Percentiles rank a stretch among this genome's conserved stretches.
phyloP scores from a whole-genome alignment of 164 flowering plant genomes.

The Aristolochia californica region DNA sequence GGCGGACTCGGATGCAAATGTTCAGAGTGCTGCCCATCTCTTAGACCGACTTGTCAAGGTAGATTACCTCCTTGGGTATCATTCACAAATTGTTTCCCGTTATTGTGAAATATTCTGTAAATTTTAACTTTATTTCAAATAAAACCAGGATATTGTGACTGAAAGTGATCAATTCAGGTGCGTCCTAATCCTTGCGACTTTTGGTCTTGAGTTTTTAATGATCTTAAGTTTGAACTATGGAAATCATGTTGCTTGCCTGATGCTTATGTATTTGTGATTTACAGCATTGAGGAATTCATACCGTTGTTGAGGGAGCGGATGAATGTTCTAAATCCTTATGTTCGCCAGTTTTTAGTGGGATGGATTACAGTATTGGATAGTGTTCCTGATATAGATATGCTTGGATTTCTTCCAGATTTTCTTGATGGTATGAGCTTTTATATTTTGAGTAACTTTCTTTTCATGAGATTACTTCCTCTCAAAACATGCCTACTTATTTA shows the following conservation, averaged over 20 bases:
- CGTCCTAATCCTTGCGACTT: conserved; percentile 4
- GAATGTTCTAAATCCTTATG: conserved; percentile 85
- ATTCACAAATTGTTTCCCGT: not conserved
- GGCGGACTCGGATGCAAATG: conserved; percentile 94
- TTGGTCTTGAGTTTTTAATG: conserved; percentile 4
- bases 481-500: not conserved
- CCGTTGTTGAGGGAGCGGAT: conserved; percentile 94
- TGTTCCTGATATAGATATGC: conserved; percentile 98
- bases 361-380: conserved; percentile 99
- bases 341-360: conserved; percentile 96
- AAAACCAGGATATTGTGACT: conserved; percentile 91
- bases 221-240: not conserved
- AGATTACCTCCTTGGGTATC: not conserved
- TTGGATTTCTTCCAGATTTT: conserved; percentile 99
- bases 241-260: not conserved
- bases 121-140: not conserved
- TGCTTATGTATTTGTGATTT: conserved; percentile 5
- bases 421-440: conserved; percentile 68
- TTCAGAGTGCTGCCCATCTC: conserved; percentile 99
- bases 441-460: not conserved
- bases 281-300: conserved; percentile 97
- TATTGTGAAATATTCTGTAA: not conserved
- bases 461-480: not conserved
- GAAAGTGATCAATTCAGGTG: conserved; percentile 99
- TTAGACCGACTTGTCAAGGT: conserved; percentile 97